A percentile compares a stretch with the other conserved stretches of the same genome.
Evolutionary conservation across 2,329 filamentous ascomycete species (phyloP).

Genomic region (Scortechinia acanthostroma): DNA sequence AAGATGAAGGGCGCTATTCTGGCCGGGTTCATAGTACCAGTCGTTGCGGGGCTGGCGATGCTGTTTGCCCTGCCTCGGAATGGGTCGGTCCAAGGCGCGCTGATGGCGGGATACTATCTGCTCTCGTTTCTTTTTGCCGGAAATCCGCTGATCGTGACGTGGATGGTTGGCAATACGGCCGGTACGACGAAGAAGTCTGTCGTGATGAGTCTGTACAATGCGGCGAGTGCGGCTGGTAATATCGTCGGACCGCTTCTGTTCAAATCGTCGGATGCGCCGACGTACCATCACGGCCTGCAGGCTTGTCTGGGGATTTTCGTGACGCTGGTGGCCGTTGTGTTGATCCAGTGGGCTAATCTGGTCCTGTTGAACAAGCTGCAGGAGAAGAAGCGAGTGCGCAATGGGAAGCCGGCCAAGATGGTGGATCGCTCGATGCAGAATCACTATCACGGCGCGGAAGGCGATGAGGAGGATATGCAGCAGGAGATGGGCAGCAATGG

Average conservation of each 20-base stretch:
- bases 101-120: constrained; percentile 58
- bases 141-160: constrained; percentile 59
- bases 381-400: constrained; percentile 39
- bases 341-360: constrained; percentile 45
- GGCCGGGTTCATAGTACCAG: constrained; percentile 42
- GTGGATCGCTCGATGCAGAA: constrained; percentile 53
- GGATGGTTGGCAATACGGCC: constrained; percentile 64
- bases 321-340: constrained; percentile 39
- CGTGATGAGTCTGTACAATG: constrained; percentile 58
- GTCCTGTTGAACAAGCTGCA: constrained; percentile 49
- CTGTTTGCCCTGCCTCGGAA: constrained; percentile 42
- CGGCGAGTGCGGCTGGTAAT: constrained; percentile 53
- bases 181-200: constrained; percentile 63
- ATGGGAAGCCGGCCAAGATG: constrained; percentile 53
- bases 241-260: constrained; percentile 63
- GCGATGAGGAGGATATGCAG: constrained; percentile 13
- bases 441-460: constrained; percentile 29
- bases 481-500: constrained; percentile 35
- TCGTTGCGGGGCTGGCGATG: constrained; percentile 50
- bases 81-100: constrained; percentile 27
- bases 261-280: constrained; percentile 43
- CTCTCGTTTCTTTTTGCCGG: constrained; percentile 60
- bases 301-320: constrained; percentile 45
- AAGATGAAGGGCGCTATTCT: constrained; percentile 49
- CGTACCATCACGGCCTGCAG: constrained; percentile 47